phyloP scores from a whole-genome alignment of 2,329 filamentous ascomycete species.

The Monosporascus sp. region DNA sequence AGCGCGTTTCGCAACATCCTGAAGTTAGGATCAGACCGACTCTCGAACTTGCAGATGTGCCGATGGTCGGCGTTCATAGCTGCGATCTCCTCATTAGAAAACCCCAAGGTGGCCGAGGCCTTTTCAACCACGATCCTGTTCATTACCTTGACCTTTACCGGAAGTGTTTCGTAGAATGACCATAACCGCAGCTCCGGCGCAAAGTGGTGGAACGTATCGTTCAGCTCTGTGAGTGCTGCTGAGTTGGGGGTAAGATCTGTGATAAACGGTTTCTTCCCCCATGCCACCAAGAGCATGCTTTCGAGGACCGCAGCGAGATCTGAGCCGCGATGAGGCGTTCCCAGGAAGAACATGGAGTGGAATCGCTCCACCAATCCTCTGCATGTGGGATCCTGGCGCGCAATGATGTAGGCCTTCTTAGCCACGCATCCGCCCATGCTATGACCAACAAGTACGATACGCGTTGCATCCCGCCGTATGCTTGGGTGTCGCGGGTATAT shows the following conservation, averaged over 20 bases:
- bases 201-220: conserved; percentile 39
- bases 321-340: conserved; percentile 37
- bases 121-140: conserved; percentile 30
- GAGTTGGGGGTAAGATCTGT: conserved; percentile 33
- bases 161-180: conserved; percentile 43
- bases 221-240: conserved; percentile 31
- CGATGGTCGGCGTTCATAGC: conserved; percentile 31
- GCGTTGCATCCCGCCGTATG: conserved; percentile 21
- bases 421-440: conserved; percentile 41
- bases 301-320: conserved; percentile 32
- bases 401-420: conserved; percentile 33
- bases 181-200: conserved; percentile 30
- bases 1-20: conserved; percentile 27
- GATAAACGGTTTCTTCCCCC: conserved; percentile 31
- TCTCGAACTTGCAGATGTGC: conserved; percentile 31
- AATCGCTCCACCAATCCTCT: conserved; percentile 24
- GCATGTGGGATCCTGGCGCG: conserved; percentile 25
- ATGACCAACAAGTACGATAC: conserved; percentile 39
- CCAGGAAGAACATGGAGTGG: conserved; percentile 33
- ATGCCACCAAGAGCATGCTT: conserved; percentile 30
- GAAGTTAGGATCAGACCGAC: conserved; percentile 27
- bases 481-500: too few relatives aligned
- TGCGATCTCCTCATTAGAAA: conserved; percentile 22
- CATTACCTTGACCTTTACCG: conserved; percentile 18
- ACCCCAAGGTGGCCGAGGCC: conserved; percentile 18